Evolutionary conservation across 2,329 filamentous ascomycete species (phyloP).

Genomic region (Cladosporium cucumerinum): DNA sequence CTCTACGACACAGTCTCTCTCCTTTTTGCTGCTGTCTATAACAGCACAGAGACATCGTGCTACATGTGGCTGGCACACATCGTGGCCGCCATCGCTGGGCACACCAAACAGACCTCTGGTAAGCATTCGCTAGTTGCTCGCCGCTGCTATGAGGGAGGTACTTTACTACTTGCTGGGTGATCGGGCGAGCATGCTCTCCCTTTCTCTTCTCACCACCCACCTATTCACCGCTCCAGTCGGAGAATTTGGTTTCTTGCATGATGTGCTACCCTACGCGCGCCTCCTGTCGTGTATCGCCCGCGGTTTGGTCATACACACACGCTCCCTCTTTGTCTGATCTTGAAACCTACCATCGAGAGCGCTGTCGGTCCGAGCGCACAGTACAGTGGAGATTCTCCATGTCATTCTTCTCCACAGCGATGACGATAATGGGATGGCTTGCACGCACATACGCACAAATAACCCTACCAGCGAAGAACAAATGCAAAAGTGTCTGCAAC

Average conservation of each 20-base stretch:
- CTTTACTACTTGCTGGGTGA: not conserved
- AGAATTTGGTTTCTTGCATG: constrained; percentile 14
- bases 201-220: not conserved
- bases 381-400: constrained; percentile 9
- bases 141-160: not conserved
- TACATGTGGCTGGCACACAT: constrained; percentile 11
- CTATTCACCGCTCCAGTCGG: constrained; percentile 14
- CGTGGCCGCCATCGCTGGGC: constrained; percentile 12
- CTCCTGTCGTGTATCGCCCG: constrained; percentile 6
- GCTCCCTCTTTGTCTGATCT: constrained; percentile 6
- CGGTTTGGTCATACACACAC: constrained; percentile 5
- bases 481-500: not conserved
- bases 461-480: no score
- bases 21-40: not conserved
- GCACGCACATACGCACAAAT: not conserved
- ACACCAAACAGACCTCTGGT: not conserved
- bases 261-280: constrained; percentile 10
- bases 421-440: constrained; percentile 3
- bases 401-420: constrained; percentile 10
- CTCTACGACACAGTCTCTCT: not conserved
- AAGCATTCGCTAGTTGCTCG: not conserved
- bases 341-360: constrained; percentile 6
- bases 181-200: not conserved
- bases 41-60: not conserved
- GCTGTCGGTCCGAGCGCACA: constrained; percentile 9